Evolutionary conservation across 176 grass and related monocot genomes (phyloP).

Genomic region (Oryza brachyantha): DNA sequence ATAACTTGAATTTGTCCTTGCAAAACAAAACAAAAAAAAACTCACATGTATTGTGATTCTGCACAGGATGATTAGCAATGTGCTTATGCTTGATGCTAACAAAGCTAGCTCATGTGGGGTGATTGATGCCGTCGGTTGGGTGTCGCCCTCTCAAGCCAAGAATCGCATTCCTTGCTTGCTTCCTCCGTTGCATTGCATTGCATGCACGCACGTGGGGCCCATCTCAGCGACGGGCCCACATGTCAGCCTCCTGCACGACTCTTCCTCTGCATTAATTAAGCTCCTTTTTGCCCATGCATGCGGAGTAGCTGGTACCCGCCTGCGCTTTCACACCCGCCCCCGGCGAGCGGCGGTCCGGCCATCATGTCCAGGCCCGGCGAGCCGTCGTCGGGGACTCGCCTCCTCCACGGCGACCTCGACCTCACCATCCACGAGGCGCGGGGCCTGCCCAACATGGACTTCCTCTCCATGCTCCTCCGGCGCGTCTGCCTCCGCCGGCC

Average conservation of each 20-base stretch:
- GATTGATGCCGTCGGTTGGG: too few species aligned
- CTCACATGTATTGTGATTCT: not conserved
- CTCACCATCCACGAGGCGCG: slow-evolving; percentile 52
- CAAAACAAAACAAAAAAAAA: too few species aligned
- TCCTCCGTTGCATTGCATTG: not conserved
- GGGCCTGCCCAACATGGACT: slow-evolving; percentile 78
- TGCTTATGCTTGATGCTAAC: not conserved
- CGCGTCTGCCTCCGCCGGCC: slow-evolving; percentile 39
- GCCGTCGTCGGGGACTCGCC: not conserved
- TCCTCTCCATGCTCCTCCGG: slow-evolving; percentile 56
- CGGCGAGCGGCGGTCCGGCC: not conserved
- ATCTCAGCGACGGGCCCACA: not conserved
- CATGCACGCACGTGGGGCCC: not conserved
- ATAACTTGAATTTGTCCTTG: too few species aligned
- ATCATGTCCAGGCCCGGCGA: slow-evolving; percentile 1
- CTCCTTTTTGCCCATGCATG: not conserved
- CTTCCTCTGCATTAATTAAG: not conserved
- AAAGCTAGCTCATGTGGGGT: too few species aligned
- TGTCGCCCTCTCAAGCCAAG: slow-evolving; percentile 17
- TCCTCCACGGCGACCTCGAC: slow-evolving; percentile 77
- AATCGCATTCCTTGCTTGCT: slow-evolving; percentile 22
- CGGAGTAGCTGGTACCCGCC: too few species aligned
- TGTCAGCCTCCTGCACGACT: not conserved
- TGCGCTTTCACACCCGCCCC: not conserved
- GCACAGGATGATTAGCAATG: not conserved